phyloP scores from a whole-genome alignment of 345 rosid species.

The Leavenworthia alabamica region DNA sequence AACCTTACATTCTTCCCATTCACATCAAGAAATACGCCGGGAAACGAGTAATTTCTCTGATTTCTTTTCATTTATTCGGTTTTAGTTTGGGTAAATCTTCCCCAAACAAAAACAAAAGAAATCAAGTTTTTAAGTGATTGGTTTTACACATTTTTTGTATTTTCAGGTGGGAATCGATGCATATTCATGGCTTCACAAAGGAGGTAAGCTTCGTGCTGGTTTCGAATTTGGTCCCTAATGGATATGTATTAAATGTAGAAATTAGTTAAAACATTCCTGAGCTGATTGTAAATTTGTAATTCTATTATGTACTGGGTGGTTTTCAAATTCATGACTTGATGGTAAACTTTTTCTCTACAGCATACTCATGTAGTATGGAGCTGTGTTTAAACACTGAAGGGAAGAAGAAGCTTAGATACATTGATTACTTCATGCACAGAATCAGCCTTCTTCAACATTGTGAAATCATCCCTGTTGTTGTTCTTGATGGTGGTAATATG shows the following conservation, averaged over 20 bases:
- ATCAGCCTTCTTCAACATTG: slow-evolving; percentile 59
- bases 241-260: not conserved
- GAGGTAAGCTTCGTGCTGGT: slow-evolving; percentile 42
- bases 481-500: slow-evolving; percentile 71
- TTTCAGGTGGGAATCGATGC: slow-evolving; percentile 93
- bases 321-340: slow-evolving; percentile 9
- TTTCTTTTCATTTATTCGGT: not conserved
- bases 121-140: not conserved
- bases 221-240: not conserved
- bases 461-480: slow-evolving; percentile 69
- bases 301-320: not conserved
- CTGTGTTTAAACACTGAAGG: slow-evolving; percentile 60
- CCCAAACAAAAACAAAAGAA: not conserved
- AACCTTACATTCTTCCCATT: slow-evolving; percentile 59
- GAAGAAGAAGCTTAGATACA: slow-evolving; percentile 52
- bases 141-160: not conserved
- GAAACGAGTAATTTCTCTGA: slow-evolving; percentile 42
- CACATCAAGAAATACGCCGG: slow-evolving; percentile 79
- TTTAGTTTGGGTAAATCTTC: slow-evolving; percentile 7
- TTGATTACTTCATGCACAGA: slow-evolving; percentile 78
- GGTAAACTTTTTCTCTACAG: slow-evolving; percentile 29
- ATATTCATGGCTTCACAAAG: slow-evolving; percentile 90
- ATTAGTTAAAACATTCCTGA: not conserved
- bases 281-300: not conserved
- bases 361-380: slow-evolving; percentile 97